Percentiles rank a stretch among this genome's conserved stretches.
These are phyloP conservation scores for Diaporthe vexans DNA, from an alignment of 2,329 filamentous ascomycete species.

Conservation along the genomic window DNA sequence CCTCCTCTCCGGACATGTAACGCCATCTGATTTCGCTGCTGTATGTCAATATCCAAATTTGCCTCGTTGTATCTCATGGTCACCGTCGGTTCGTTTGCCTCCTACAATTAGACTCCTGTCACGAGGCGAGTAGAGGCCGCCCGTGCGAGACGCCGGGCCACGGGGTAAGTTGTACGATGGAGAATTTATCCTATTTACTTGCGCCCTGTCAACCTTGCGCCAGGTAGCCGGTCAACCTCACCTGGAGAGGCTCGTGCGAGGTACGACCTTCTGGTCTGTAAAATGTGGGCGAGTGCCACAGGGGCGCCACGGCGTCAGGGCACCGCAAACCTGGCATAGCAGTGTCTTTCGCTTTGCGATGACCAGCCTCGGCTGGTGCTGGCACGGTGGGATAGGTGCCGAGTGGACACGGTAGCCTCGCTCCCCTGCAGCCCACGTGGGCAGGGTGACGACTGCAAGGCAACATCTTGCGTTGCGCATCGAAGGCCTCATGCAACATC, in stretches of 20 bases:
- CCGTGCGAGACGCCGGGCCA: constrained; percentile 8
- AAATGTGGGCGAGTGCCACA: not conserved
- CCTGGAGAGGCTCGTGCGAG: constrained; percentile 13
- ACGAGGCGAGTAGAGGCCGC: constrained; percentile 13
- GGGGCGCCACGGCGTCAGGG: not conserved
- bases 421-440: constrained; percentile 14
- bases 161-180: not conserved
- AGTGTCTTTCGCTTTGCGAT: constrained; percentile 17
- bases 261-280: not conserved
- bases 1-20: not conserved
- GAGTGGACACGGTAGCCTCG: not conserved
- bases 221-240: constrained; percentile 6
- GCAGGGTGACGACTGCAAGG: not conserved
- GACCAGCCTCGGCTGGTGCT: constrained; percentile 26
- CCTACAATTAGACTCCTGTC: not conserved
- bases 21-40: constrained; percentile 15
- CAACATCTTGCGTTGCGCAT: not conserved
- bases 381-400: not conserved
- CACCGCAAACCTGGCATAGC: constrained; percentile 5
- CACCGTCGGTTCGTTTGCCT: constrained; percentile 8
- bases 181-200: constrained; percentile 24
- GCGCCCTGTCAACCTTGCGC: constrained; percentile 24
- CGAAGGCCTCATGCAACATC: not conserved
- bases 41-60: constrained; percentile 16
- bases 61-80: constrained; percentile 8